These are phyloP conservation scores for Zygosaccharomyces siamensis DNA, from an alignment of 805 yeast genomes.

Conservation along the genomic window DNA sequence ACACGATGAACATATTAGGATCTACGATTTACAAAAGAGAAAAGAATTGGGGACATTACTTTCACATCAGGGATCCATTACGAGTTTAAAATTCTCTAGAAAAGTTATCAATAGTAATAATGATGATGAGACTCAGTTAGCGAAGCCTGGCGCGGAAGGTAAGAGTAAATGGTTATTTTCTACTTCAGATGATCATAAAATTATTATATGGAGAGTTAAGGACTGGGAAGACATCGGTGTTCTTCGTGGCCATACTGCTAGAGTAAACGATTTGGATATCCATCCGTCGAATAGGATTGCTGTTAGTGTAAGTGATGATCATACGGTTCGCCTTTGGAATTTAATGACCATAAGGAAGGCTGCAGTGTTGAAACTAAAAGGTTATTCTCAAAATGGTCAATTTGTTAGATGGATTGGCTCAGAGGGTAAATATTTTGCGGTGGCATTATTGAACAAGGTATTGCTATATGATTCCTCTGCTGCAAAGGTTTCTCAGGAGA, in stretches of 20 bases:
- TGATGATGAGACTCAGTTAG: slow-evolving; percentile 20
- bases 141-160: slow-evolving; percentile 36
- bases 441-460: slow-evolving; percentile 65
- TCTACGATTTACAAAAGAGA: slow-evolving; percentile 89
- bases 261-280: slow-evolving; percentile 77
- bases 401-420: slow-evolving; percentile 59
- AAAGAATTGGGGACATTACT: slow-evolving; percentile 88
- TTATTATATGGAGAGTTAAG: slow-evolving; percentile 89
- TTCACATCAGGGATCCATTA: slow-evolving; percentile 85
- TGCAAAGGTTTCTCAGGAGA: slow-evolving; percentile 53
- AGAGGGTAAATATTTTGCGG: slow-evolving; percentile 66
- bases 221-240: slow-evolving; percentile 94
- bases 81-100: slow-evolving; percentile 64
- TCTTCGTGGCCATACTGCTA: slow-evolving; percentile 83
- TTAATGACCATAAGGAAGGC: slow-evolving; percentile 96
- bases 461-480: slow-evolving; percentile 59
- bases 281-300: slow-evolving; percentile 92
- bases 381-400: slow-evolving; percentile 62
- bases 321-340: slow-evolving; percentile 86
- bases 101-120: slow-evolving; percentile 34
- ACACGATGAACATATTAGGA: slow-evolving; percentile 91
- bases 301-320: slow-evolving; percentile 80
- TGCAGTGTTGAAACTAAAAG: slow-evolving; percentile 66
- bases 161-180: slow-evolving; percentile 74
- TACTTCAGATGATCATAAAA: slow-evolving; percentile 86